These are phyloP conservation scores for Mortierella alpina DNA, from an alignment of 192 early-diverging fungal species.

Conservation along the genomic window DNA sequence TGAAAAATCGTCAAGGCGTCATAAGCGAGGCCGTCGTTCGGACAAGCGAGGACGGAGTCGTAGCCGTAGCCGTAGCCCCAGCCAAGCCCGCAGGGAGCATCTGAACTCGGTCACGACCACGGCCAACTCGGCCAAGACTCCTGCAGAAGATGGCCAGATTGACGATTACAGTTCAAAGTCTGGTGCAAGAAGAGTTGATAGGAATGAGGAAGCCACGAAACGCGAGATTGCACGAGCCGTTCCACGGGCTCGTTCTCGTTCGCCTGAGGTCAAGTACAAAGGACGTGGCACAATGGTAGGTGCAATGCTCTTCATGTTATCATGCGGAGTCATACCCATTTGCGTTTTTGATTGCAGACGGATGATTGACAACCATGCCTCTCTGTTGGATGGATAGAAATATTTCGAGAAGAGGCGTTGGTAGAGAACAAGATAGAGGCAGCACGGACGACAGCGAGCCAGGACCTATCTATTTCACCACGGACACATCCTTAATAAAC, in stretches of 20 bases:
- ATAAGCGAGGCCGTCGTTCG: conserved; percentile 8
- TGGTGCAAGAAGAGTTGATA: background rate
- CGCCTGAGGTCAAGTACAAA: conserved; percentile 63
- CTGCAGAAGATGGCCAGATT: background rate
- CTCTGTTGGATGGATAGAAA: background rate
- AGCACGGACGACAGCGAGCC: too few species aligned
- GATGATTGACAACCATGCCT: too few species aligned
- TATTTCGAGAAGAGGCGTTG: background rate
- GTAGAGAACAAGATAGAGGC: background rate
- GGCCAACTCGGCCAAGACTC: background rate
- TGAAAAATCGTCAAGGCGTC: conserved; percentile 10
- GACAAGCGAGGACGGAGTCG: background rate
- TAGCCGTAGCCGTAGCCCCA: conserved; percentile 20
- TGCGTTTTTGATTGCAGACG: too few species aligned
- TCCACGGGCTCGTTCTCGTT: conserved; percentile 25
- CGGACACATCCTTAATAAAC: too few species aligned
- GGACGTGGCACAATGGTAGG: conserved; percentile 65
- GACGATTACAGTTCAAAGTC: background rate
- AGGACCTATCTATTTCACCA: too few species aligned
- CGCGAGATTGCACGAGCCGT: conserved; percentile 12
- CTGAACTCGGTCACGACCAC: background rate
- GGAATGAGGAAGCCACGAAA: too few species aligned
- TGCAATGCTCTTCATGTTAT: background rate
- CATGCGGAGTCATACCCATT: background rate
- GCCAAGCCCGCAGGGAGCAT: conserved; percentile 4